Evolutionary conservation across 2,329 filamentous ascomycete species (phyloP), one percentile per base, ranked within the genome.

Genomic region (Nakataea oryzae): DNA sequence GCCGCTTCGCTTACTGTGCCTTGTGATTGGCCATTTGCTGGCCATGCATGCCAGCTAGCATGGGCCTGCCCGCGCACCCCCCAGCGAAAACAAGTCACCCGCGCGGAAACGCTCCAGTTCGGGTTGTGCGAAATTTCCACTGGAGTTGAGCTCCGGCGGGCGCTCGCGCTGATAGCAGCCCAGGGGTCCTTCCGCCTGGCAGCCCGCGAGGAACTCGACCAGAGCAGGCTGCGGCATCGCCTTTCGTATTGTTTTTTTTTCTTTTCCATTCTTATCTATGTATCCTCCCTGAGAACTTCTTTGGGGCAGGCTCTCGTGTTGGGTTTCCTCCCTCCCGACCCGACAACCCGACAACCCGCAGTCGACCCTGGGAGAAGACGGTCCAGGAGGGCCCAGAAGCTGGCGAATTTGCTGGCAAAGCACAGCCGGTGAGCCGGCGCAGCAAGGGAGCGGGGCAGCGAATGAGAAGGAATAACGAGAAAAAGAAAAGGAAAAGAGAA

Each of bases 1-100:
- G 63, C 55, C 65, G 28, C 54, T 65, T 70, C 69, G 69, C 68
- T 70, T 70, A 70, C 56, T 34, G 34, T 54, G 14, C 13, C 64
- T 56, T 60, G 65, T 70, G 68, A 70, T 70, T 70, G 67, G 69
- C 60, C 57, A n/a, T 58, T 24, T 24, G 26, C 57, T 24, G 24
- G 57, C 21, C n/a, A n/a, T 21, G 34, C 34, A 47, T 47, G 34
- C 34, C 34, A 47, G 34, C 34, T 47, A 14, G 34, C 34, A 21
- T 17, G 34, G 34, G 34, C 14, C 34, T n/a, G n/a, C n/a, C 34
- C 34, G 34, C n/a, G n/a, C n/a, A n/a, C n/a, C n/a, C n/a, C n/a
- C n/a, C n/a, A n/a, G n/a, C n/a, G n/a, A n/a, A n/a, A n/a, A 17
- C 14, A 47, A 47, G 34, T 21, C 34, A 17, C 8, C 34, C 34